Percentiles rank a stretch among this genome's conserved stretches.
phyloP scores from a whole-genome alignment of 2,329 filamentous ascomycete species.

The Ceratocystis alfenasii region DNA sequence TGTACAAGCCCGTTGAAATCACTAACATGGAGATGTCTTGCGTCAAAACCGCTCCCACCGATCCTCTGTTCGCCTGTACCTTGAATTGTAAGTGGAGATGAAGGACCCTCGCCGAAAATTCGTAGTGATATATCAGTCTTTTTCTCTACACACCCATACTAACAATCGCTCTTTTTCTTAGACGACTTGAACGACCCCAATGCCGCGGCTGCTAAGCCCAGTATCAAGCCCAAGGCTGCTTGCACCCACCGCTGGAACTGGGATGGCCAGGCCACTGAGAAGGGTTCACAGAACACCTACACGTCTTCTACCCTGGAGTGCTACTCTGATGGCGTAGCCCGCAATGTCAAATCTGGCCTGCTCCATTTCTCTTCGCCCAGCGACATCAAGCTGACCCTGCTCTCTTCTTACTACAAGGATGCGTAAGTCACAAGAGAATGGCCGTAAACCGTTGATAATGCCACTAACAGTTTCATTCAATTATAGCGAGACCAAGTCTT shows the following conservation, averaged over 20 bases:
- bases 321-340: conserved; percentile 14
- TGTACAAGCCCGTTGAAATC: conserved; percentile 11
- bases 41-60: neutral
- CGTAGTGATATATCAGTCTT: neutral
- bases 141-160: neutral
- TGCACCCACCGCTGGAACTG: conserved; percentile 25
- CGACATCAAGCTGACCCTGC: conserved; percentile 10
- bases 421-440: neutral
- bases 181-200: conserved; percentile 17
- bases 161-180: conserved; percentile 3
- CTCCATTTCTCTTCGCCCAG: conserved; percentile 8
- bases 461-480: neutral
- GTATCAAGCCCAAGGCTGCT: neutral
- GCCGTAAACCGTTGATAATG: neutral
- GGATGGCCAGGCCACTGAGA: conserved; percentile 24
- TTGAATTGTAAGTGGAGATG: conserved; percentile 15
- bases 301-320: conserved; percentile 18
- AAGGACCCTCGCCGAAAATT: no score
- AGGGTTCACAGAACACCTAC: conserved; percentile 27
- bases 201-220: neutral
- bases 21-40: conserved; percentile 13
- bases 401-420: conserved; percentile 12
- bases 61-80: conserved; percentile 14
- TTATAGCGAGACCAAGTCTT: conserved; percentile 2
- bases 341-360: conserved; percentile 13